Conservation (phyloP, 2,329 filamentous ascomycete genomes). For the Penicillium sp. region DNA sequence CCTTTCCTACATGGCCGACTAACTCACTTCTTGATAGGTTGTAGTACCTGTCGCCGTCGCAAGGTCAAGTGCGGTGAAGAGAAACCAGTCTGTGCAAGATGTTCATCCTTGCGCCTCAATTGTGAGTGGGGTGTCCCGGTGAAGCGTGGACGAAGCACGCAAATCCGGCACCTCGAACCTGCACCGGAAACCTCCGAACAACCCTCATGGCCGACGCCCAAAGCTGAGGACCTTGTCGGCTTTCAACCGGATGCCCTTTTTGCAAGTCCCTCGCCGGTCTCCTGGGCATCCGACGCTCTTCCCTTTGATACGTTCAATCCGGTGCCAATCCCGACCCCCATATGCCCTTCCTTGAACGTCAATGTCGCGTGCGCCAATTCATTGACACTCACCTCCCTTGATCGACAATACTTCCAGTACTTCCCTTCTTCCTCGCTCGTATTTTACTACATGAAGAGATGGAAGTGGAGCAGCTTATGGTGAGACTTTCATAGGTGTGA, state of each 20-base stretch:
- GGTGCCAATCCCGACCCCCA: constrained; percentile 18
- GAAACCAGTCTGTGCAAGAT: constrained; percentile 33
- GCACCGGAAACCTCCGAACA: constrained; percentile 13
- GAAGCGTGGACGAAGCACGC: constrained; percentile 23
- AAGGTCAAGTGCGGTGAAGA: constrained; percentile 38
- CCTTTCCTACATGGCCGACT: not conserved
- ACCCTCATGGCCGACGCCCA: constrained; percentile 3
- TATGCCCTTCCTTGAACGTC: constrained; percentile 24
- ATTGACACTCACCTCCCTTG: constrained; percentile 32
- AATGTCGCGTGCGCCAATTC: constrained; percentile 32
- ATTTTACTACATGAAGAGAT: constrained; percentile 37
- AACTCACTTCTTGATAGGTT: constrained; percentile 24
- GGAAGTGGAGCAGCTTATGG: constrained; percentile 37
- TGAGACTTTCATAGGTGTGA: constrained; percentile 7
- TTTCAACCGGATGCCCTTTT: constrained; percentile 10
- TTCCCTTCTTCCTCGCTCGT: constrained; percentile 34
- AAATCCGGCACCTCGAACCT: constrained; percentile 27
- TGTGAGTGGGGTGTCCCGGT: constrained; percentile 36
- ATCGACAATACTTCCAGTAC: constrained; percentile 34
- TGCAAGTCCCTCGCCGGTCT: constrained; percentile 14
- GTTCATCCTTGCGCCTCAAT: constrained; percentile 26
- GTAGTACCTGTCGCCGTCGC: constrained; percentile 37
- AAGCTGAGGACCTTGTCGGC: constrained; percentile 7
- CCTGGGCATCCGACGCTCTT: constrained; percentile 15
- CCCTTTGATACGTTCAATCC: constrained; percentile 15